These are phyloP conservation scores for Hanseniaspora valbyensis DNA, from an alignment of 805 yeast genomes.

Conservation along the genomic window DNA sequence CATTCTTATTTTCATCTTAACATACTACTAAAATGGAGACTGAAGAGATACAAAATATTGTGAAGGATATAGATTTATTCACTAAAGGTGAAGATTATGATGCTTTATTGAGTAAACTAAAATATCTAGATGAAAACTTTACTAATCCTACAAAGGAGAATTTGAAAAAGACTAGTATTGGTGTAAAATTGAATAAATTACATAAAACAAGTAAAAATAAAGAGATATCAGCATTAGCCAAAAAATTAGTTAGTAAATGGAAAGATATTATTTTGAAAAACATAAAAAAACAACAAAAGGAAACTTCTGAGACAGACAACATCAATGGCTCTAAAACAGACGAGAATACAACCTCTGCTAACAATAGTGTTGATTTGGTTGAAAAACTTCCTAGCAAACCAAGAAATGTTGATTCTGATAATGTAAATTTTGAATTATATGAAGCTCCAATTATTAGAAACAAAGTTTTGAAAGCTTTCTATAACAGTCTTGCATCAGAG, in stretches of 20 bases:
- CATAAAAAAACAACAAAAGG: constrained; percentile 29
- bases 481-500: constrained; percentile 81
- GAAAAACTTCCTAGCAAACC: constrained; percentile 32
- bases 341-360: no score
- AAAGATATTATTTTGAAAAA: constrained; percentile 73
- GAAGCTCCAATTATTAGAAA: constrained; percentile 38
- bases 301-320: constrained; percentile 8
- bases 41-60: constrained; percentile 7
- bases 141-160: constrained; percentile 77
- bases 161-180: constrained; percentile 86
- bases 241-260: constrained; percentile 77
- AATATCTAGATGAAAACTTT: constrained; percentile 44
- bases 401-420: constrained; percentile 75
- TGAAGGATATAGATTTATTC: constrained; percentile 9
- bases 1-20: no score
- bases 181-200: constrained; percentile 86
- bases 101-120: constrained; percentile 30
- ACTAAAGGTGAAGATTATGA: constrained; percentile 46
- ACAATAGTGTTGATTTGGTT: constrained; percentile 14
- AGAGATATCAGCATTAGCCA: constrained; percentile 62
- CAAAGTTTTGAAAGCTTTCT: constrained; percentile 69
- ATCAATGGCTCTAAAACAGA: no score
- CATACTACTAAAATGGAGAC: constrained; percentile 7
- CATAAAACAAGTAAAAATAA: constrained; percentile 48
- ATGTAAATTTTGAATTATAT: constrained; percentile 41